Percentiles rank a stretch among this genome's conserved stretches.
Evolutionary conservation across 495 filamentous ascomycete genomes (phyloP).

Genomic region (Podospora comata): DNA sequence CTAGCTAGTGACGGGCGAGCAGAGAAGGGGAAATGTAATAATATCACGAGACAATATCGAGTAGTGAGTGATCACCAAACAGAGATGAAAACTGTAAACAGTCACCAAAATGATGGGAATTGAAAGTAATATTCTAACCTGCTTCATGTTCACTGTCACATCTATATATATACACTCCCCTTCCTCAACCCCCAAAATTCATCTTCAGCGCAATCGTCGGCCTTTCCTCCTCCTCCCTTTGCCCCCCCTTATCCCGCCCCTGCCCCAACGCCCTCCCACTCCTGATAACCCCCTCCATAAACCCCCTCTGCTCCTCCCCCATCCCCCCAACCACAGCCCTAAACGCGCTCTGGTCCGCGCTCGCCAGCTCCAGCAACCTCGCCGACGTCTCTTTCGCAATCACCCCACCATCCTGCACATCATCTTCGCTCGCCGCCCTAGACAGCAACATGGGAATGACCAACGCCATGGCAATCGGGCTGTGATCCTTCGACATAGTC

Average conservation of each 20-base stretch:
- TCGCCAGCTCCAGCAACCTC: constrained; percentile 77
- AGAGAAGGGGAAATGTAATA: no score
- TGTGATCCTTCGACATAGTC: constrained; percentile 47
- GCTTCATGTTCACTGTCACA: background rate
- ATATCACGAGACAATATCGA: no score
- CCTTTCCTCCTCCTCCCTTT: constrained; percentile 50
- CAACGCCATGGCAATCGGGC: constrained; percentile 62
- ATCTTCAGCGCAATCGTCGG: constrained; percentile 94
- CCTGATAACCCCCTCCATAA: constrained; percentile 80
- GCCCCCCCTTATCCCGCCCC: constrained; percentile 26
- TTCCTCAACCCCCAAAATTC: constrained; percentile 63
- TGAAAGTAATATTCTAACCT: no score
- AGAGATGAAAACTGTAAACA: no score
- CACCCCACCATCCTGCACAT: constrained; percentile 58
- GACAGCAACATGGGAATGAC: constrained; percentile 76
- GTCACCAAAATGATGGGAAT: no score
- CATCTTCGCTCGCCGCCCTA: constrained; percentile 55
- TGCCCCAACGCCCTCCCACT: constrained; percentile 44
- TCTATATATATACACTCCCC: constrained; percentile 10
- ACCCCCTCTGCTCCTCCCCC: constrained; percentile 64
- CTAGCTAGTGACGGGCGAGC: constrained; percentile 29
- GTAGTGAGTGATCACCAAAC: no score
- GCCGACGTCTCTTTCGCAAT: constrained; percentile 74
- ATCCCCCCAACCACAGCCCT: constrained; percentile 69
- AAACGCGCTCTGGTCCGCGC: constrained; percentile 68